A percentile compares a stretch with the other conserved stretches of the same genome.
phyloP scores from a whole-genome alignment of 768 basidiomycete genomes.

The Boletus eberwhitei region DNA sequence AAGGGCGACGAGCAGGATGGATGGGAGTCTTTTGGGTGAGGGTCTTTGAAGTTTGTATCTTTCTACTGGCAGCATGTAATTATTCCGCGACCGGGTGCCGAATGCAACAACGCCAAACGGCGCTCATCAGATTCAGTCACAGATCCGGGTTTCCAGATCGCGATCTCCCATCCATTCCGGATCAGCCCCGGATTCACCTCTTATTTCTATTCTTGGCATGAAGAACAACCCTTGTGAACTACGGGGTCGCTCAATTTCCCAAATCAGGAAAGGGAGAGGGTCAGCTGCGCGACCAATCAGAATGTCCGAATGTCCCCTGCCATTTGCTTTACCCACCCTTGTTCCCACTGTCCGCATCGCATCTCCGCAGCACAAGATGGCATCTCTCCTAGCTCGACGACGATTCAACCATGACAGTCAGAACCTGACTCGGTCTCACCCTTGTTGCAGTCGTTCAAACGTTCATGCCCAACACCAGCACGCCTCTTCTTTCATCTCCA shows the following conservation, averaged over 20 bases:
- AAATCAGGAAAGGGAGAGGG: neutral
- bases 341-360: conserved; percentile 19
- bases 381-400: neutral
- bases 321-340: neutral
- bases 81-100: conserved; percentile 40
- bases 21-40: conserved; percentile 33
- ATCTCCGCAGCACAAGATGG: conserved; percentile 24
- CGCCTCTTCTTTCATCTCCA: conserved; percentile 15
- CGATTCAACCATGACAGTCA: too few relatives aligned
- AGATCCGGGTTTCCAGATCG: conserved; percentile 27
- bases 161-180: conserved; percentile 20
- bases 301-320: neutral
- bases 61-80: conserved; percentile 35
- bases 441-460: neutral
- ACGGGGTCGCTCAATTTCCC: neutral
- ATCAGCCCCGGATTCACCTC: conserved; percentile 28
- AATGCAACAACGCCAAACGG: conserved; percentile 35
- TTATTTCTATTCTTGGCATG: neutral
- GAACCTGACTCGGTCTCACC: too few relatives aligned
- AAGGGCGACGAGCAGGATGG: conserved; percentile 18
- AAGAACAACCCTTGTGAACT: conserved; percentile 8
- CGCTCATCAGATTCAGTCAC: conserved; percentile 32
- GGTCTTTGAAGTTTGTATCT: conserved; percentile 35
- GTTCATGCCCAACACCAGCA: neutral
- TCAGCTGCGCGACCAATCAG: too few relatives aligned